A percentile compares a stretch with the other conserved stretches of the same genome.
Evolutionary conservation across 176 grass and related monocot species (phyloP).

Genomic region (Musa schizocarpa): DNA sequence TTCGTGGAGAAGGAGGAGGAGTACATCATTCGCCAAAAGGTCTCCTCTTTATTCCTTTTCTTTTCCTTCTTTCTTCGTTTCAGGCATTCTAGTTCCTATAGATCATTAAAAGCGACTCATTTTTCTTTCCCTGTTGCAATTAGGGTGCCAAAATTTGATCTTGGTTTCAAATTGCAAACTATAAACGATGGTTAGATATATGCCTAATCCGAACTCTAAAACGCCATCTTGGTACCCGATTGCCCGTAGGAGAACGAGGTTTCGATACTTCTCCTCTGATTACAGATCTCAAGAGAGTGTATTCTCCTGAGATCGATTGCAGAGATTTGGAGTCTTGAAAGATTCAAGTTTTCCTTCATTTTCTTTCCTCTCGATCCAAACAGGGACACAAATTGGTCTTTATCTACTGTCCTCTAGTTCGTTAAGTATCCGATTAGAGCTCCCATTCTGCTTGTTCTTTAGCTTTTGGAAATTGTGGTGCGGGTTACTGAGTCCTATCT

Average conservation of each 20-base stretch:
- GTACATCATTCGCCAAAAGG: constrained; percentile 97
- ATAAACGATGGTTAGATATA: background rate
- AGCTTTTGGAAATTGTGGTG: background rate
- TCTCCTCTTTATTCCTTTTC: background rate
- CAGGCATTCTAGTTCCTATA: no score
- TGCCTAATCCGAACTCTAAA: background rate
- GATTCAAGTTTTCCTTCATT: no score
- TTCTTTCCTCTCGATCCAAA: no score
- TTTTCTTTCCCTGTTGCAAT: background rate
- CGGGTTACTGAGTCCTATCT: background rate
- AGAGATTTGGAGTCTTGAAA: no score
- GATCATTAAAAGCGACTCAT: background rate
- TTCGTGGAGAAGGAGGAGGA: constrained; percentile 97
- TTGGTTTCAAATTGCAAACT: background rate
- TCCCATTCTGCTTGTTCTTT: background rate
- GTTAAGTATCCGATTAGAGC: no score
- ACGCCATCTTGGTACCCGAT: background rate
- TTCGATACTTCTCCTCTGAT: background rate
- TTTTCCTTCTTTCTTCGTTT: background rate
- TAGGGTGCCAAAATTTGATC: background rate
- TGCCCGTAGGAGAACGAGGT: background rate
- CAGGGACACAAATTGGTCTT: no score
- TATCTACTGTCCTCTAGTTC: no score
- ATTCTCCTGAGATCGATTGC: no score
- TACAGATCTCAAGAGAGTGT: no score